These are phyloP conservation scores for Dothideomycetes sp. DNA, from an alignment of 2,329 filamentous ascomycete genomes.

Conservation along the genomic window DNA sequence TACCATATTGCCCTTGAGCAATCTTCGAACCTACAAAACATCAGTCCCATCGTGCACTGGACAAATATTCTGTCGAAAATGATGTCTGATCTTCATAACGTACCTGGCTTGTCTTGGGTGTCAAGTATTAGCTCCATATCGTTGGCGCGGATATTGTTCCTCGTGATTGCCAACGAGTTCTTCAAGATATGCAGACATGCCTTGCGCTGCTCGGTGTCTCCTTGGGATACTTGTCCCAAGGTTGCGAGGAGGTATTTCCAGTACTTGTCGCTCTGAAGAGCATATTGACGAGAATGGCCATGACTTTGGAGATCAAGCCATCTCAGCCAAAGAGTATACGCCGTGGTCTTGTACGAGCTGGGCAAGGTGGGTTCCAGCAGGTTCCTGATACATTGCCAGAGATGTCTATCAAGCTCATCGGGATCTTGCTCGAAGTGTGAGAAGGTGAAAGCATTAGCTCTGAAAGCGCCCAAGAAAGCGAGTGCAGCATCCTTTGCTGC, in stretches of 20 bases:
- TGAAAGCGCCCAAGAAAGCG: slow-evolving; percentile 11
- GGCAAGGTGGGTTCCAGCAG: background rate
- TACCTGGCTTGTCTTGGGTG: slow-evolving; percentile 17
- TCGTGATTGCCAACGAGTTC: slow-evolving; percentile 27
- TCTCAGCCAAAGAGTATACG: slow-evolving; percentile 15
- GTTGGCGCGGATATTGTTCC: slow-evolving; percentile 10
- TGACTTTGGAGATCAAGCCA: slow-evolving; percentile 13
- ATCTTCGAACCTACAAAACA: background rate
- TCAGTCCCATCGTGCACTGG: too few relatives aligned
- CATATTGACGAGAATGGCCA: background rate
- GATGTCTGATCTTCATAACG: too few relatives aligned
- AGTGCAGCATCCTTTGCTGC: slow-evolving; percentile 12
- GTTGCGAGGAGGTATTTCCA: slow-evolving; percentile 33
- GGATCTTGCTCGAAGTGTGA: slow-evolving; percentile 3
- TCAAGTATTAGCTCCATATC: slow-evolving; percentile 9
- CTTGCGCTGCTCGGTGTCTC: slow-evolving; percentile 38
- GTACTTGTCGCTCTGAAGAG: slow-evolving; percentile 25
- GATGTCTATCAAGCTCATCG: slow-evolving; percentile 5
- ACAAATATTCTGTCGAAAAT: too few relatives aligned
- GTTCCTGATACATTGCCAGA: slow-evolving; percentile 9
- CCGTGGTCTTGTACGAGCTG: slow-evolving; percentile 10
- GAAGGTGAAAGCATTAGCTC: slow-evolving; percentile 1
- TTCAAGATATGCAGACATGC: slow-evolving; percentile 37
- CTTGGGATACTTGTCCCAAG: slow-evolving; percentile 25
- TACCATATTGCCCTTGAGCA: slow-evolving; percentile 29